phyloP scores from a whole-genome alignment of 2,329 filamentous ascomycete species.

The Nectriaceae sp. region DNA sequence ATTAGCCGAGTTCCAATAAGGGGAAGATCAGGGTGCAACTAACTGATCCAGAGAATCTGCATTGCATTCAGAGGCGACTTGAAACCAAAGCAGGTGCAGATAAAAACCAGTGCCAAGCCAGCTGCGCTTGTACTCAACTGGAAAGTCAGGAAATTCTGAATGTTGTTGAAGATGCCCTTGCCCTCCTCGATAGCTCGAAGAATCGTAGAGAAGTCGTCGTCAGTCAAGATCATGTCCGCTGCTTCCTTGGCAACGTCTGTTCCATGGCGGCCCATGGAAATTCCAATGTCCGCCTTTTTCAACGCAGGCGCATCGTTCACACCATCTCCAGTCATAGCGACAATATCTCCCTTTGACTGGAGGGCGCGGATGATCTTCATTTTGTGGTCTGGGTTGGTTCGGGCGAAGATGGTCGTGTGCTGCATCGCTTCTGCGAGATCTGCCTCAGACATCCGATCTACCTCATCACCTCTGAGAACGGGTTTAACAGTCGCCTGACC shows the following conservation, averaged over 20 bases:
- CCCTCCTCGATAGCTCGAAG: slow-evolving; percentile 96
- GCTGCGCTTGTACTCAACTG: slow-evolving; percentile 97
- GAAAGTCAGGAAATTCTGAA: slow-evolving; percentile 98
- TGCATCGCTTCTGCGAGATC: slow-evolving; percentile 84
- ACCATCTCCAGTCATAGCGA: slow-evolving; percentile 98
- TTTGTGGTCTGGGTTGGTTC: slow-evolving; percentile 96
- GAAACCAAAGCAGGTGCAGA: slow-evolving; percentile 91
- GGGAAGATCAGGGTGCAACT: slow-evolving; percentile 40
- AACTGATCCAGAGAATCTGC: slow-evolving; percentile 99
- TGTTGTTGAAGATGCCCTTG: slow-evolving; percentile 99
- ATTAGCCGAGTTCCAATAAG: slow-evolving; percentile 13
- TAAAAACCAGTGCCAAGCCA: slow-evolving; percentile 83
- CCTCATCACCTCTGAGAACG: slow-evolving; percentile 84
- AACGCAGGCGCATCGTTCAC: slow-evolving; percentile 97
- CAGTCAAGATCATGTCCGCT: slow-evolving; percentile 89
- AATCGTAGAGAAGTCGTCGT: slow-evolving; percentile 90
- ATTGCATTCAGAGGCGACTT: slow-evolving; percentile 97
- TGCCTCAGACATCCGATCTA: slow-evolving; percentile 87
- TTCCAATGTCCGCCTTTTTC: slow-evolving; percentile 97
- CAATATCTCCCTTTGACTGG: slow-evolving; percentile 90
- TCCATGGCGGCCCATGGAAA: slow-evolving; percentile 92
- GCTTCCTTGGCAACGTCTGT: slow-evolving; percentile 98
- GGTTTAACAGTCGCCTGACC: slow-evolving; percentile 64
- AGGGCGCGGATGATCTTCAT: slow-evolving; percentile 93
- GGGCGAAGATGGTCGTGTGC: slow-evolving; percentile 90